phyloP scores from a whole-genome alignment of 371 early-diverging fungal genomes.

The Mortierella sp. region DNA sequence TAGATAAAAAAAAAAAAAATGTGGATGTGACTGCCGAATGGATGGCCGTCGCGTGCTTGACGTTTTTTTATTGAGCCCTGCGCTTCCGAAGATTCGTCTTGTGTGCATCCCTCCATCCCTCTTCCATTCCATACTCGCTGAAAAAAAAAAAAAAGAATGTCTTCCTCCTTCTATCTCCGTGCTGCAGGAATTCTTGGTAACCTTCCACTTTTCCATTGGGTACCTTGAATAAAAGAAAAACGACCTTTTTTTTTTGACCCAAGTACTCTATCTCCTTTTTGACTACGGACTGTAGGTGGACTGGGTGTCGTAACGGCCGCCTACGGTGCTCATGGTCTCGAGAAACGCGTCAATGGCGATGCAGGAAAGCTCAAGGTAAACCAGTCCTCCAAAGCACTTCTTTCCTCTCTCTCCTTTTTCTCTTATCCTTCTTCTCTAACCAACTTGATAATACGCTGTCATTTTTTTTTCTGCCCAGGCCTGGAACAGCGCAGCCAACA shows the following conservation, averaged over 20 bases:
- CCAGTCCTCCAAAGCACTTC: background rate
- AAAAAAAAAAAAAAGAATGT: slow-evolving; percentile 34
- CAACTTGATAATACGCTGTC: background rate
- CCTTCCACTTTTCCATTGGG: no score
- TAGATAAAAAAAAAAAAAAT: no score
- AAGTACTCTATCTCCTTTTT: background rate
- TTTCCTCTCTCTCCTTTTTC: background rate
- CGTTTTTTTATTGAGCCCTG: no score
- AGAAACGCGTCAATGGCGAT: slow-evolving; percentile 69
- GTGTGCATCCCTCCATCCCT: background rate
- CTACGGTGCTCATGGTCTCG: slow-evolving; percentile 81
- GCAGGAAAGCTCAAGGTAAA: slow-evolving; percentile 60
- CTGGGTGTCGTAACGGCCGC: slow-evolving; percentile 78
- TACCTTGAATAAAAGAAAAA: no score
- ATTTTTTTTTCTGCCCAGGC: slow-evolving; percentile 48
- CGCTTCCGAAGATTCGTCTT: background rate
- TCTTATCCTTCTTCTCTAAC: background rate
- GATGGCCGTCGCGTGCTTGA: no score
- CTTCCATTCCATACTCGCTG: background rate
- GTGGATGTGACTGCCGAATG: no score
- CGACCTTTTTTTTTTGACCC: background rate
- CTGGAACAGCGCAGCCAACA: slow-evolving; percentile 74
- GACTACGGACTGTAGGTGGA: no score
- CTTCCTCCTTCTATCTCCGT: slow-evolving; percentile 62
- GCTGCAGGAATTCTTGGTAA: slow-evolving; percentile 64